Conservation (phyloP, 352 stramenopile species). For the Phytophthora ramorum region DNA sequence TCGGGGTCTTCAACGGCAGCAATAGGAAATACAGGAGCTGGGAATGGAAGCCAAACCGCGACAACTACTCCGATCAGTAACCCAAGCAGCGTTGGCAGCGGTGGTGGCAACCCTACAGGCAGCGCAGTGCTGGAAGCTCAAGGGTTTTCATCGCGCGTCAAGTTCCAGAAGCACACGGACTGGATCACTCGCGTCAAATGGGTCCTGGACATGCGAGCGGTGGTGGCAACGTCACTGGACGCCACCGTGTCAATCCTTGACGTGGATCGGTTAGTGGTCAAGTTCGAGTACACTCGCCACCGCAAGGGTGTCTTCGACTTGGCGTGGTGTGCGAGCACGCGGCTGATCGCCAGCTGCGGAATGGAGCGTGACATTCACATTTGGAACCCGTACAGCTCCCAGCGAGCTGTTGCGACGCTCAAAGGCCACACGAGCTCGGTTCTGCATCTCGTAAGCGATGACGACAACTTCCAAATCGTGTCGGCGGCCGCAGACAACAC, state of each 20-base stretch:
- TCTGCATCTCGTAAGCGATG: constrained; percentile 76
- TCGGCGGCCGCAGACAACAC: constrained; percentile 85
- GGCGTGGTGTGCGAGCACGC: constrained; percentile 76
- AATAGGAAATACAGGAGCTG: constrained; percentile 9
- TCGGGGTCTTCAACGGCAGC: constrained; percentile 12
- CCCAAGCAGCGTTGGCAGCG: constrained; percentile 17
- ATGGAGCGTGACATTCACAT: constrained; percentile 90
- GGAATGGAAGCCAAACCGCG: constrained; percentile 17
- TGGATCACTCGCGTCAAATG: constrained; percentile 88
- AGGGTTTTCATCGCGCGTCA: constrained; percentile 70
- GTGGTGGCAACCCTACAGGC: constrained; percentile 44
- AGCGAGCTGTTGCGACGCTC: constrained; percentile 74
- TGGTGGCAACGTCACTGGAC: constrained; percentile 83
- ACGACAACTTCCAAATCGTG: constrained; percentile 88
- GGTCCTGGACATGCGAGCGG: constrained; percentile 81
- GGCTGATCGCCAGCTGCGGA: constrained; percentile 82
- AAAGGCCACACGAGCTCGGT: constrained; percentile 80
- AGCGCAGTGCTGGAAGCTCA: constrained; percentile 65
- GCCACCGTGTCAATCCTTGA: constrained; percentile 86
- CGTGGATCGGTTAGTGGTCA: constrained; percentile 78
- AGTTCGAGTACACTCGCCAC: constrained; percentile 85
- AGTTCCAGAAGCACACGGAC: constrained; percentile 85
- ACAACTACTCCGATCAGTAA: constrained; percentile 25
- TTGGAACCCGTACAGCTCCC: constrained; percentile 91
- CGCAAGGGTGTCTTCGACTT: constrained; percentile 88